A percentile compares a stretch with the other conserved stretches of the same genome.
phyloP scores from a whole-genome alignment of 257 asterid species.

The Petrea volubilis region DNA sequence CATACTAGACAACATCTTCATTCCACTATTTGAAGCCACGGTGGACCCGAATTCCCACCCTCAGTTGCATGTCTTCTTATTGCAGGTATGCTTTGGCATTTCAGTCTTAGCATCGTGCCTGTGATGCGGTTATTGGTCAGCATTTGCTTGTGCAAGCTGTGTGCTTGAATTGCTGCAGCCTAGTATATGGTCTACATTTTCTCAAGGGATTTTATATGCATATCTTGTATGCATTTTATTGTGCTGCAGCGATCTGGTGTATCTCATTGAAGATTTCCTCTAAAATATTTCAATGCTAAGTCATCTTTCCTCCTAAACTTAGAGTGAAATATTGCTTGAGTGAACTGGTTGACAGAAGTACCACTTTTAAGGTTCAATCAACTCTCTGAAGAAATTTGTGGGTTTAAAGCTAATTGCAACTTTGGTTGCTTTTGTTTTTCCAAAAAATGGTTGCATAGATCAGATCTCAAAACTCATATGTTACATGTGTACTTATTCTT shows the following conservation, averaged over 20 bases:
- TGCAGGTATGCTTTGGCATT: conserved; percentile 55
- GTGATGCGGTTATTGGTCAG: conserved; percentile 9
- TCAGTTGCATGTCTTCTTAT: conserved; percentile 81
- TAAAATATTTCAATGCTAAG: not conserved
- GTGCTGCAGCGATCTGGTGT: conserved; percentile 10
- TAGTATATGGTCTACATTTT: conserved; percentile 6
- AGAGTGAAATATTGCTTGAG: not conserved
- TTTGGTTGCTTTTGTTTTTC: not conserved
- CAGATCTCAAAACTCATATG: not conserved
- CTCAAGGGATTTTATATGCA: conserved; percentile 5
- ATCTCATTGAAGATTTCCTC: not conserved
- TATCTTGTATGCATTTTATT: not conserved
- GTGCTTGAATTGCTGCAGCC: conserved; percentile 14
- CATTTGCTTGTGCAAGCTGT: conserved; percentile 21
- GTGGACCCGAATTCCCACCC: conserved; percentile 93
- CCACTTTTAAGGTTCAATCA: not conserved
- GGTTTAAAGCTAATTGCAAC: not conserved
- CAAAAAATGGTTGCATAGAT: not conserved
- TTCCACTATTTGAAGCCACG: conserved; percentile 91
- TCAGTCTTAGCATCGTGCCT: not conserved
- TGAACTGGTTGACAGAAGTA: not conserved
- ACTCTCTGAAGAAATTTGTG: not conserved
- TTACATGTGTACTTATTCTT: not conserved
- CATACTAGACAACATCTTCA: conserved; percentile 82
- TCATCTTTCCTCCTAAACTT: not conserved